A percentile compares a stretch with the other conserved stretches of the same genome.
Conservation (phyloP, 371 early-diverging fungal species). For the Blakeslea trispora region DNA sequence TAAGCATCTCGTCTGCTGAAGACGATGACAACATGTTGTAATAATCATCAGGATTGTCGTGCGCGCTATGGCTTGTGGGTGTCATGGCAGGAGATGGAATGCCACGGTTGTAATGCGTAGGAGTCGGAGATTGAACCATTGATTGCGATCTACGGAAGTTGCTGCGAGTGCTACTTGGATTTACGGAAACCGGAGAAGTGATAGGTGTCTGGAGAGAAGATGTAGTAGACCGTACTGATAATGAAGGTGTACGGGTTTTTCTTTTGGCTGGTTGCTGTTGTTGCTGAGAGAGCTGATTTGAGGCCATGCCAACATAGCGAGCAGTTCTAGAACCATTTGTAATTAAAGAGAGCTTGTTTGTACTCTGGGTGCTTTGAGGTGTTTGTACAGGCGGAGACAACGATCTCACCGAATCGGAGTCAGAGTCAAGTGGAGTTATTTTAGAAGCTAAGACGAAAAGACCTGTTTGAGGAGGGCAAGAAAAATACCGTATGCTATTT, state of each 20-base stretch:
- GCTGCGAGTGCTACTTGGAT: constrained; percentile 9
- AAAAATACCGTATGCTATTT: constrained; percentile 33
- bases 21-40: constrained; percentile 5
- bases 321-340: constrained; percentile 62
- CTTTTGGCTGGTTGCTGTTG: constrained; percentile 19
- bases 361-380: constrained; percentile 5
- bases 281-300: constrained; percentile 55
- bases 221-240: constrained; percentile 12
- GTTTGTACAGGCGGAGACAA: constrained; percentile 30
- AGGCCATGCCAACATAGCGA: constrained; percentile 63
- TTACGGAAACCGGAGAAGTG: constrained; percentile 19
- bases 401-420: constrained; percentile 33
- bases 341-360: constrained; percentile 39
- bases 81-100: constrained; percentile 47
- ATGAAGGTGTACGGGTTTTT: constrained; percentile 14
- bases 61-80: constrained; percentile 31
- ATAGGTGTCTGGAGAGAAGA: constrained; percentile 20
- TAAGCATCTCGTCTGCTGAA: constrained; percentile 28
- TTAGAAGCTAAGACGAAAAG: constrained; percentile 32
- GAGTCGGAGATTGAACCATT: constrained; percentile 18
- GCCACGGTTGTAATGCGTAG: constrained; percentile 21
- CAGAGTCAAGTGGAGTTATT: constrained; percentile 27
- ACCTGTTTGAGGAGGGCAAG: constrained; percentile 34
- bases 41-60: constrained; percentile 33
- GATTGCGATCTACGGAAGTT: constrained; percentile 19